Base-by-base conservation (phyloP, 2,329 filamentous ascomycete species). In the Diaporthe destruens region DNA sequence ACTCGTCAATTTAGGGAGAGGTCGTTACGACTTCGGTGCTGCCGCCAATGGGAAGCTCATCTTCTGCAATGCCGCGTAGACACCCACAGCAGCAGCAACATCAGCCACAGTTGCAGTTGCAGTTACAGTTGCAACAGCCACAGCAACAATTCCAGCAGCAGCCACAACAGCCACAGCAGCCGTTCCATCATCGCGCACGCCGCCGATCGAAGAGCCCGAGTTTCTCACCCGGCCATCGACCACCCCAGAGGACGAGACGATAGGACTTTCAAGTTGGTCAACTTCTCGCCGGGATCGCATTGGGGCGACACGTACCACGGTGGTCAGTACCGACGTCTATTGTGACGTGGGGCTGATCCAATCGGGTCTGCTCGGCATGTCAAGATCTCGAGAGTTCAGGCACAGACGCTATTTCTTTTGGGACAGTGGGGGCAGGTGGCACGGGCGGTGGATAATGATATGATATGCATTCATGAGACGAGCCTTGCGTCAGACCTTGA, bases 131-230 rank as follows among this genome's bases (percentile, higher is more conserved):
- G 34, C 20, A 39, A 42, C 39, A 42, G 39, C 39, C 39, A 18
- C 39, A 42, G 36, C 36, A 39, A 42, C 32, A 36, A 20, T 47
- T 25, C 20, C 32, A 8, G 14, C 47, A 53, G 44, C 47, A 53
- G 6, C 63, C 39, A 12, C n/a, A 25, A 36, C 61, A 53, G 8
- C 7, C 6, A 5, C 47, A 23, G 47, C 56, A 59, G 36, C 16
- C 23, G 34, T n/a, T 42, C 25, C 61, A 51, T 18, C 44, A 51
- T n/a, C 61, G 44, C 32, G 61, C 61, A 9, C 67, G 67, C 12
- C 67, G 67, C 44, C 44, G 67, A 6, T 70, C 67, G 20, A 53
- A 70, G 34, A 70, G 67, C 39, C 67, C 55, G 8, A 70, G 67
- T 20, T 59, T 59, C 44, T 70, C 67, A 29, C 67, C 44, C 8